Conservation (phyloP, 148 eudicot species). For the Gaultheria prostrata region DNA sequence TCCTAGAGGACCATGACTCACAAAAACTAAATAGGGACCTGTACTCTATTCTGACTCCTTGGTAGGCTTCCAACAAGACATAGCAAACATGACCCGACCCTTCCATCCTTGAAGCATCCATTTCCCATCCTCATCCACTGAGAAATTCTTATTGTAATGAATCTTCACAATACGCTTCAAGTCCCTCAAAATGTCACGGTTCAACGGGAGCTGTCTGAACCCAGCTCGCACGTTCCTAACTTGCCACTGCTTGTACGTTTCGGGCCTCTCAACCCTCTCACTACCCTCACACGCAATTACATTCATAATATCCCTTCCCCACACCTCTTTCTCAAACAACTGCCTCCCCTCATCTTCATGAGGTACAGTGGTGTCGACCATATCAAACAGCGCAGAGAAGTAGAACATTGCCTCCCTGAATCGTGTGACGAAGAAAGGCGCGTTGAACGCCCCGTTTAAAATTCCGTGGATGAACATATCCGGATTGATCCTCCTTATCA, state of each 20-base stretch:
- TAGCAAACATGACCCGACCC: slow-evolving; percentile 50
- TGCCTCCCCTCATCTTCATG: slow-evolving; percentile 29
- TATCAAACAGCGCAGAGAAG: slow-evolving; percentile 34
- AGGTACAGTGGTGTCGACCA: slow-evolving; percentile 30
- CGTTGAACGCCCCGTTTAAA: slow-evolving; percentile 31
- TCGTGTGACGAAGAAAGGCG: slow-evolving; percentile 37
- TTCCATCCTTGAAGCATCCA: slow-evolving; percentile 87
- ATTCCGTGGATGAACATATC: slow-evolving; percentile 40
- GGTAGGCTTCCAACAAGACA: slow-evolving; percentile 55
- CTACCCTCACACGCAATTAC: slow-evolving; percentile 60
- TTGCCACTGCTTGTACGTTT: slow-evolving; percentile 71
- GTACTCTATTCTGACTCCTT: neutral
- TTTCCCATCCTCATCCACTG: slow-evolving; percentile 42
- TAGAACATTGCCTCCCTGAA: slow-evolving; percentile 41
- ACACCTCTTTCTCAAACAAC: slow-evolving; percentile 33
- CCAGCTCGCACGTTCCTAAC: slow-evolving; percentile 42
- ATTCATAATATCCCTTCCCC: slow-evolving; percentile 46
- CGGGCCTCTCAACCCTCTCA: slow-evolving; percentile 60
- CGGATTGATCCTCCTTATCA: slow-evolving; percentile 37
- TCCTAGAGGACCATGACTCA: neutral
- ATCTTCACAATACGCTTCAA: slow-evolving; percentile 23
- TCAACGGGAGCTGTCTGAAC: slow-evolving; percentile 36
- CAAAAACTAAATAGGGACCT: neutral
- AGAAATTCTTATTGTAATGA: slow-evolving; percentile 50
- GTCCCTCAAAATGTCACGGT: slow-evolving; percentile 31